Conservation (phyloP, 495 filamentous ascomycete genomes). For the Glutinoglossum americanum region DNA sequence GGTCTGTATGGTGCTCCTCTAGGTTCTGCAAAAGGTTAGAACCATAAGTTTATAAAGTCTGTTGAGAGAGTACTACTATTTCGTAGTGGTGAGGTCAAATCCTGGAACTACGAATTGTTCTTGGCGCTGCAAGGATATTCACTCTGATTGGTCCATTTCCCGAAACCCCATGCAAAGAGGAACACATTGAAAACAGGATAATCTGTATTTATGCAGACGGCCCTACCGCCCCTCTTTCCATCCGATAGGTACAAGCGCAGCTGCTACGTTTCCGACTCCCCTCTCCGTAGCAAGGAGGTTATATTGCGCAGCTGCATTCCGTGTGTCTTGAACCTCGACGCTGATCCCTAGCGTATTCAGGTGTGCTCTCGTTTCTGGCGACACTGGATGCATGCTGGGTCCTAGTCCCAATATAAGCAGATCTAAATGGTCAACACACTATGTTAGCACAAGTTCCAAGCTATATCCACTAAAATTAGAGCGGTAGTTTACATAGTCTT, state of each 20-base stretch:
- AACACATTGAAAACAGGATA: no score
- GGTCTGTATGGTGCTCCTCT: neutral
- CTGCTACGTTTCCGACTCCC: constrained; percentile 59
- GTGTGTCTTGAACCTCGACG: constrained; percentile 76
- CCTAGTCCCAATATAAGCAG: constrained; percentile 75
- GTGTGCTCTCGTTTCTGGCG: constrained; percentile 45
- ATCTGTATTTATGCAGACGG: no score
- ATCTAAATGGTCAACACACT: no score
- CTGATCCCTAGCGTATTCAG: constrained; percentile 65
- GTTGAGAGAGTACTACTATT: neutral
- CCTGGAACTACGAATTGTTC: neutral
- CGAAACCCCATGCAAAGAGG: neutral
- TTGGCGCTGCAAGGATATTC: neutral
- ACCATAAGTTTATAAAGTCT: neutral
- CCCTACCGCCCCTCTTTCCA: constrained; percentile 32
- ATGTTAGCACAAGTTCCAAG: neutral
- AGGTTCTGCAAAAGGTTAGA: neutral
- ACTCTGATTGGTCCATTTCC: neutral
- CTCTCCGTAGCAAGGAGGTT: constrained; percentile 73
- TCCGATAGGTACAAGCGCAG: constrained; percentile 71
- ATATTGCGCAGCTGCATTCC: constrained; percentile 82
- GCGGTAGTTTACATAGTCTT: constrained; percentile 11
- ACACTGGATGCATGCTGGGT: constrained; percentile 46
- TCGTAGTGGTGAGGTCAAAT: neutral
- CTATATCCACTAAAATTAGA: constrained; percentile 6